Evolutionary conservation across 2,329 filamentous ascomycete species (phyloP).

Genomic region (Penicillium sp.): DNA sequence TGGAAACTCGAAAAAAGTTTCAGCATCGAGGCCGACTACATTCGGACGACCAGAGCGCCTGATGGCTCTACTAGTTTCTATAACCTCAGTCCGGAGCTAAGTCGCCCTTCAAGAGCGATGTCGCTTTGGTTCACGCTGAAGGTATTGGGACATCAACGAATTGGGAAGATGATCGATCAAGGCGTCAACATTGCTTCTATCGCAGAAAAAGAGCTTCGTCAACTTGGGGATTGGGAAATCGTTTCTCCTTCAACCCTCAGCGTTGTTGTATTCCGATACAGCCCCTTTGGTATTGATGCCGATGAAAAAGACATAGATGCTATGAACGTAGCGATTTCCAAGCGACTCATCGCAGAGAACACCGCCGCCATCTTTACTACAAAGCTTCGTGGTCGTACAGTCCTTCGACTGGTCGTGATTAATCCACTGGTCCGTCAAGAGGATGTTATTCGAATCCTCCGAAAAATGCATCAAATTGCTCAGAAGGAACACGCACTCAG

Average conservation of each 20-base stretch:
- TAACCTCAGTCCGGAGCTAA: slow-evolving; percentile 27
- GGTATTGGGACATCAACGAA: slow-evolving; percentile 18
- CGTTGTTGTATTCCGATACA: slow-evolving; percentile 1
- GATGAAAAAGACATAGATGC: background rate
- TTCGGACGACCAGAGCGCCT: slow-evolving; percentile 5
- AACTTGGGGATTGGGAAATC: background rate
- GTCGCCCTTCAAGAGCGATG: slow-evolving; percentile 15
- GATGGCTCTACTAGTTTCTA: slow-evolving; percentile 19
- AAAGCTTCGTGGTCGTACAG: background rate
- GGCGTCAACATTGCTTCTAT: slow-evolving; percentile 5
- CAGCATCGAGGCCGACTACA: slow-evolving; percentile 1
- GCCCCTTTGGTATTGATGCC: background rate
- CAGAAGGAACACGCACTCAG: background rate
- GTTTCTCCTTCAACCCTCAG: background rate
- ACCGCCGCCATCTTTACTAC: slow-evolving; percentile 8
- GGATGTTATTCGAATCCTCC: background rate
- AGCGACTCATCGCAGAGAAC: background rate
- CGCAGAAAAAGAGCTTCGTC: background rate
- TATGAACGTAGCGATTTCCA: slow-evolving; percentile 1
- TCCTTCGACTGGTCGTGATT: slow-evolving; percentile 4
- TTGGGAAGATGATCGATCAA: slow-evolving; percentile 25
- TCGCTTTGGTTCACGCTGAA: slow-evolving; percentile 27
- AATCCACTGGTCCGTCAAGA: slow-evolving; percentile 1
- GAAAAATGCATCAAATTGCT: background rate
- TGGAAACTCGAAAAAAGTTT: slow-evolving; percentile 18